A percentile compares a stretch with the other conserved stretches of the same genome.
Conservation (phyloP, 2,329 filamentous ascomycete species). For the Fusarium sp. region DNA sequence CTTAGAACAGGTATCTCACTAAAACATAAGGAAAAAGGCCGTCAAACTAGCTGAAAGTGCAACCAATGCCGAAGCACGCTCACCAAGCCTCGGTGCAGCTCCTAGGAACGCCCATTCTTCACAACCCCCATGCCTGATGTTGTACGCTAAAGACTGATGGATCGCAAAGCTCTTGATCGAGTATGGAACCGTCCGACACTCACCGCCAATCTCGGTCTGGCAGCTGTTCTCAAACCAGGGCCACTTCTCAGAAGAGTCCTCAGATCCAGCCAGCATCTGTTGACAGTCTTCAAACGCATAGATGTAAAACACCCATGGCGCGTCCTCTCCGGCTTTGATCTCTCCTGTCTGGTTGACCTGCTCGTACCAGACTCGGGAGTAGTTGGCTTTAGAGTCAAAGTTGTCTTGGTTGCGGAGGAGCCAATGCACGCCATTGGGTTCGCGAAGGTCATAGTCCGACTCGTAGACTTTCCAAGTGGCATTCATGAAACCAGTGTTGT, state of each 20-base stretch:
- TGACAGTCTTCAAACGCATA: conserved; percentile 24
- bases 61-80: neutral
- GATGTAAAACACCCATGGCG: conserved; percentile 24
- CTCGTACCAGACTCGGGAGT: conserved; percentile 25
- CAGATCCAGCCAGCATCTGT: neutral
- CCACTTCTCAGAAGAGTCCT: conserved; percentile 16
- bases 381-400: conserved; percentile 29
- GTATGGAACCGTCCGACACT: conserved; percentile 27
- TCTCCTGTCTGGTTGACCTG: conserved; percentile 1
- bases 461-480: neutral
- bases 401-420: conserved; percentile 16
- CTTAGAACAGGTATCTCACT: neutral
- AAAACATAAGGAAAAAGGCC: neutral
- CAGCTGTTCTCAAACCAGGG: conserved; percentile 27
- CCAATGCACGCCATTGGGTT: conserved; percentile 26
- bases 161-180: conserved; percentile 24
- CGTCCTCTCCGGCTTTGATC: conserved; percentile 14
- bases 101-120: conserved; percentile 4
- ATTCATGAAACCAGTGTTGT: conserved; percentile 27
- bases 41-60: neutral
- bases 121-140: neutral
- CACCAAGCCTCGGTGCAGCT: neutral
- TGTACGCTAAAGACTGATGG: neutral
- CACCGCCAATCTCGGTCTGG: conserved; percentile 13
- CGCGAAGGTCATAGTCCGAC: neutral